These are phyloP conservation scores for Chaetomiaceae sp. DNA, from an alignment of 2,329 filamentous ascomycete species.

Conservation along the genomic window DNA sequence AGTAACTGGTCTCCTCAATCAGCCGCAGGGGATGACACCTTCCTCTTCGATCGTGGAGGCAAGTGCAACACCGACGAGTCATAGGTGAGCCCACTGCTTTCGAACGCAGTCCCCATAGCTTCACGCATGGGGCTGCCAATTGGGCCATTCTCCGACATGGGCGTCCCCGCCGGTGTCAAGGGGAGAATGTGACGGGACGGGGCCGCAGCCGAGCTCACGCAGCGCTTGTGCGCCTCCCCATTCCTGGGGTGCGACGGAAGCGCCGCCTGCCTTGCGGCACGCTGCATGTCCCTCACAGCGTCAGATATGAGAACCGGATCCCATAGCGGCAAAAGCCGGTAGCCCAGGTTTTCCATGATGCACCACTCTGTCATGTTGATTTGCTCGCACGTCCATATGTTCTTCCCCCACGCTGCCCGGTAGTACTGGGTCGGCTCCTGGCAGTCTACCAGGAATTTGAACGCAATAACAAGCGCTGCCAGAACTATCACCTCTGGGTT, in stretches of 20 bases:
- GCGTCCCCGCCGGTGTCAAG: conserved; percentile 41
- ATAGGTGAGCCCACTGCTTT: neutral
- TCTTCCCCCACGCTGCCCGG: conserved; percentile 49
- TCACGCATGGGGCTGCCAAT: neutral
- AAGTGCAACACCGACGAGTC: conserved; percentile 7
- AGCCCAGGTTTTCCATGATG: conserved; percentile 61
- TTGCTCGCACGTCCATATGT: conserved; percentile 57
- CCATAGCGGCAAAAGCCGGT: conserved; percentile 59
- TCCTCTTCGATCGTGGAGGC: conserved; percentile 8
- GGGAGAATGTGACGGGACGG: conserved; percentile 38
- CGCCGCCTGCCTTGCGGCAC: conserved; percentile 40
- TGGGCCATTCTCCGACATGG: conserved; percentile 29
- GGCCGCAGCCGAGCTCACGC: conserved; percentile 38
- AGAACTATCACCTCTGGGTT: conserved; percentile 60
- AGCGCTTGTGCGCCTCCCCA: conserved; percentile 31
- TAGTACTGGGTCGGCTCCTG: conserved; percentile 52
- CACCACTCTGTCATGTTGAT: conserved; percentile 60
- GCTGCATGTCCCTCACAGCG: conserved; percentile 60
- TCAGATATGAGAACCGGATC: conserved; percentile 53
- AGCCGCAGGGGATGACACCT: conserved; percentile 2
- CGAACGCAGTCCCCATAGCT: neutral
- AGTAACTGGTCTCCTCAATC: conserved; percentile 3
- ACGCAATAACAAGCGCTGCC: conserved; percentile 59
- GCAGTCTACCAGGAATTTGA: conserved; percentile 61
- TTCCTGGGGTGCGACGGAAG: conserved; percentile 18